Base-by-base conservation (phyloP, 768 basidiomycete genomes). In the Suillus luteus region DNA sequence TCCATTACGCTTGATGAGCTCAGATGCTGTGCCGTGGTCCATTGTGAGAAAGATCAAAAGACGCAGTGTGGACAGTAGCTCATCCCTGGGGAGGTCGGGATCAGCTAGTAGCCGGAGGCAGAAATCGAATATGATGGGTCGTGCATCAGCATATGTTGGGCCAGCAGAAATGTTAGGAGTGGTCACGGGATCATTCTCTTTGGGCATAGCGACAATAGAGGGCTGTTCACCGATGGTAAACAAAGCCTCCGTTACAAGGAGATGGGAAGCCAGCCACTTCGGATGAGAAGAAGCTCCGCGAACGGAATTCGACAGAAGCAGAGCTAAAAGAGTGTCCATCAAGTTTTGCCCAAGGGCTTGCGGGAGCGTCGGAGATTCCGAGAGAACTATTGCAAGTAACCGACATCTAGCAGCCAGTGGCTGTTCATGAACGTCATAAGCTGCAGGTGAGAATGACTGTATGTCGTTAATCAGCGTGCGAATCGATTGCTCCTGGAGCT, bases 1-100 rank as follows among this genome's bases (percentile, higher is more conserved):
- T 1, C 91, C 94, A 59, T 86, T 85, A 14, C 80, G 80, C 59
- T 86, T 82, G 67, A 92, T 83, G 70, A 98, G 90, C 64, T 86
- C 82, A 59, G 80, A 75, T 0, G 92, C 92, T 63, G 86, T 74
- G 9, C 75, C 75, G 63, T 87, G 81, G 67, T 94, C 87, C 15
- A 92, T 83, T 2, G 96, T 94, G 63, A 99, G 83, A 17, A 95
- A 79, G 27, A 96, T 92, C 35, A 99, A 82, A 27, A 97, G 80
- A 19, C 96, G 87, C 24, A 97, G 79, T 10, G 86, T 85, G 0
- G 95, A 89, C 41, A 97, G 79, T 46, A 96, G 79, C 66, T 97
- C 92, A 70, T 96, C 94, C 49, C 86, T 85, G 31, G 89, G 87
- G 48, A 94, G 78, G 43, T 82, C 82, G 4, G 86, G 78, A 11